These are phyloP conservation scores for Penicillium sclerotiorum DNA, from an alignment of 2,329 filamentous ascomycete genomes.

Conservation along the genomic window DNA sequence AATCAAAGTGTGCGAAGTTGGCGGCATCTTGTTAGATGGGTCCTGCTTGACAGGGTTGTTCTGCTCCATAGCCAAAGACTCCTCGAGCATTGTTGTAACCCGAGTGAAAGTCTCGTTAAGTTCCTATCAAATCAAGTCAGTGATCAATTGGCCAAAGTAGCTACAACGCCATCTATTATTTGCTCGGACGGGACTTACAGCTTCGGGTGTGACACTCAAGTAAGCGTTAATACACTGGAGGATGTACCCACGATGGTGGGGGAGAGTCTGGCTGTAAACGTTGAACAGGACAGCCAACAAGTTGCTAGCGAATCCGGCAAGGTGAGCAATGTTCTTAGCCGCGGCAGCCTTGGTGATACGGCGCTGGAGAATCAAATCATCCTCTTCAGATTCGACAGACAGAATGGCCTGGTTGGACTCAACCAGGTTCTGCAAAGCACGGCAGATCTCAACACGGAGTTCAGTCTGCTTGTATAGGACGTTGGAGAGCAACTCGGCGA, in stretches of 20 bases:
- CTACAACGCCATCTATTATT: no score
- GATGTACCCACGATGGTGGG: constrained; percentile 87
- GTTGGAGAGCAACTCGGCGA: constrained; percentile 89
- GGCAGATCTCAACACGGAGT: constrained; percentile 83
- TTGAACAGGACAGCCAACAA: constrained; percentile 97
- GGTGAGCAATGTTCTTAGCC: constrained; percentile 76
- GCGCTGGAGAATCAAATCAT: constrained; percentile 75
- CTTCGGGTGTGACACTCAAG: constrained; percentile 78
- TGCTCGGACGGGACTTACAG: no score
- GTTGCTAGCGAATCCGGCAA: constrained; percentile 79
- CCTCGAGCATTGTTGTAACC: constrained; percentile 80
- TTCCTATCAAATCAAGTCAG: constrained; percentile 53
- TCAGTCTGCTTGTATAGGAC: constrained; percentile 91
- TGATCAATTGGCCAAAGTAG: no score
- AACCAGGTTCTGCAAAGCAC: constrained; percentile 79
- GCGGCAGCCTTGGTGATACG: constrained; percentile 76
- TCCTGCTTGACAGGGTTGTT: constrained; percentile 66
- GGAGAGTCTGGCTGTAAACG: constrained; percentile 94
- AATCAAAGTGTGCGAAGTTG: constrained; percentile 92
- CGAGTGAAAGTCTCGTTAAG: constrained; percentile 85
- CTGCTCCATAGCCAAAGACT: constrained; percentile 65
- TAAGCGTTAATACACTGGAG: constrained; percentile 94
- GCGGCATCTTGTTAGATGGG: constrained; percentile 76
- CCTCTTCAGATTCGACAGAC: constrained; percentile 67
- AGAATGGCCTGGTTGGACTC: constrained; percentile 88